Percentiles rank a stretch among this genome's conserved stretches.
These are phyloP conservation scores for Microthyrium microscopicum DNA, from an alignment of 2,329 filamentous ascomycete species.

Conservation along the genomic window DNA sequence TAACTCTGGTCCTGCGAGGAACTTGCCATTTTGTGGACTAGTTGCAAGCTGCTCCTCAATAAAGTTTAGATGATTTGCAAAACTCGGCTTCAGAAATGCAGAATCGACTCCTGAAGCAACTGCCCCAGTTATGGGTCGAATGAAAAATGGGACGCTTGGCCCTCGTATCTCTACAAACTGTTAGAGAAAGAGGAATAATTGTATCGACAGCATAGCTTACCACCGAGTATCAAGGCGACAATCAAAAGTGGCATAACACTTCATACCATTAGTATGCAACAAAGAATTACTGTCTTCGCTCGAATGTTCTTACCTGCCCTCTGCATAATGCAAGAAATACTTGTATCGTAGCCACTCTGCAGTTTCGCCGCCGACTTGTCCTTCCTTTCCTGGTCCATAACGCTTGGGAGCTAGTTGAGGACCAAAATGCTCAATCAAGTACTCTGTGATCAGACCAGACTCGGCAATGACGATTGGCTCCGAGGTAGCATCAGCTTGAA, in stretches of 20 bases:
- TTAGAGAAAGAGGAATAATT: too few relatives aligned
- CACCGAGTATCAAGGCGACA: slow-evolving; percentile 42
- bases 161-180: slow-evolving; percentile 24
- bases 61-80: slow-evolving; percentile 31
- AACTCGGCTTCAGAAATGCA: slow-evolving; percentile 29
- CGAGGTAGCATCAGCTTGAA: slow-evolving; percentile 33
- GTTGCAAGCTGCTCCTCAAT: slow-evolving; percentile 32
- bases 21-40: slow-evolving; percentile 31
- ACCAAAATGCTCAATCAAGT: slow-evolving; percentile 55
- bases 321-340: slow-evolving; percentile 68
- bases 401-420: slow-evolving; percentile 33
- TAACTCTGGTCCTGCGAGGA: slow-evolving; percentile 31
- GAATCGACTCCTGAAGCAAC: slow-evolving; percentile 34
- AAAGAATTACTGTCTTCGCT: too few relatives aligned
- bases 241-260: slow-evolving; percentile 58
- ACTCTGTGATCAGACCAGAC: slow-evolving; percentile 66
- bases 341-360: slow-evolving; percentile 44
- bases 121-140: slow-evolving; percentile 43
- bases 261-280: too few relatives aligned
- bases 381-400: slow-evolving; percentile 37
- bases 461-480: slow-evolving; percentile 56
- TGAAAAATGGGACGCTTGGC: slow-evolving; percentile 48
- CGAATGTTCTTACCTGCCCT: too few relatives aligned
- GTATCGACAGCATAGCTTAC: slow-evolving; percentile 20
- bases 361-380: slow-evolving; percentile 38